Conservation (phyloP, 1,139 yeast species). For the Diutina rugosa region DNA sequence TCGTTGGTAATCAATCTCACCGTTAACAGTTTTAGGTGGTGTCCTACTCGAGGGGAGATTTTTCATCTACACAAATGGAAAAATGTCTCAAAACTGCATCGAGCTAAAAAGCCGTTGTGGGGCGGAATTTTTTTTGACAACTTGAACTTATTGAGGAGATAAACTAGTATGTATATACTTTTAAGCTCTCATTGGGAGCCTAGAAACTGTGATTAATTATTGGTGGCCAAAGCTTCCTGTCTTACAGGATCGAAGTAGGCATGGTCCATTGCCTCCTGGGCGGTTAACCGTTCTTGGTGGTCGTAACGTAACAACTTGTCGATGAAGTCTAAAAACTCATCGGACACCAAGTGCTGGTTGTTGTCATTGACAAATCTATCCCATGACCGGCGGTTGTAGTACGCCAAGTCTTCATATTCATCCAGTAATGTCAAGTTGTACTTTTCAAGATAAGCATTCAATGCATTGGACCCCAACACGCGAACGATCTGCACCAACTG, state of each 20-base stretch:
- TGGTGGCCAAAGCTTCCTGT: neutral
- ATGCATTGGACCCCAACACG: conserved; percentile 82
- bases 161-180: neutral
- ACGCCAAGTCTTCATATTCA: conserved; percentile 42
- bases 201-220: neutral
- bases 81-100: too few relatives aligned
- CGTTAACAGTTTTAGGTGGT: too few relatives aligned
- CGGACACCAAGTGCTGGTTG: conserved; percentile 56
- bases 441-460: conserved; percentile 59
- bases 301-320: conserved; percentile 81
- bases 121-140: too few relatives aligned
- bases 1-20: too few relatives aligned
- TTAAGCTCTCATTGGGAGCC: neutral
- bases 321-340: conserved; percentile 68
- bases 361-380: conserved; percentile 59
- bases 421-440: conserved; percentile 67
- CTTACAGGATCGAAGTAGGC: conserved; percentile 5
- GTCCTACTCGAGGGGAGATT: too few relatives aligned
- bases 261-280: conserved; percentile 89
- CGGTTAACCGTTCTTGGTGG: conserved; percentile 90
- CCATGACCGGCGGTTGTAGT: conserved; percentile 84
- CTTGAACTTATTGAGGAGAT: neutral
- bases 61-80: too few relatives aligned
- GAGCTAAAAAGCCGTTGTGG: too few relatives aligned
- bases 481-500: conserved; percentile 91